Percentiles rank a stretch among this genome's conserved stretches.
Evolutionary conservation across 108 stramenopile species (phyloP).

Genomic region (Discostella pseudostelligera): DNA sequence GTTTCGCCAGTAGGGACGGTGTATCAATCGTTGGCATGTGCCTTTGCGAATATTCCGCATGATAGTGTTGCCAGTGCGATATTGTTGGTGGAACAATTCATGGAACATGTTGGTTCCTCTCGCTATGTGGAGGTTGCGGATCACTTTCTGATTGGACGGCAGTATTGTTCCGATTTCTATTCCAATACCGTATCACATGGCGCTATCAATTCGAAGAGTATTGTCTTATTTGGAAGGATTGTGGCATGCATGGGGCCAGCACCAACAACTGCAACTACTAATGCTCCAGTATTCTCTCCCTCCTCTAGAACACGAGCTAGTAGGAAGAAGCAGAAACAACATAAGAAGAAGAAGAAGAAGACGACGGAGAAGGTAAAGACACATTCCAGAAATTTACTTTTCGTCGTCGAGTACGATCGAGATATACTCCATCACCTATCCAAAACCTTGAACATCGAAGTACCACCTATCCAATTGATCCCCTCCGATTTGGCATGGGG

Average conservation of each 20-base stretch:
- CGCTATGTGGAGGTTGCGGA: slow-evolving; percentile 14
- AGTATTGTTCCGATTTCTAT: slow-evolving; percentile 24
- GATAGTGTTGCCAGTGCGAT: slow-evolving; percentile 11
- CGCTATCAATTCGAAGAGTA: slow-evolving; percentile 3
- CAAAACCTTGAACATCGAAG: slow-evolving; percentile 3
- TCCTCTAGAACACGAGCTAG: too few relatives aligned
- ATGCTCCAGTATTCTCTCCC: too few relatives aligned
- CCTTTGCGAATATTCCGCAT: slow-evolving; percentile 20
- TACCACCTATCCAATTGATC: slow-evolving; percentile 21
- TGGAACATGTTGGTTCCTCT: slow-evolving; percentile 14
- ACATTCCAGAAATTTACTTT: neutral
- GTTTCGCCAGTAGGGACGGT: slow-evolving; percentile 20
- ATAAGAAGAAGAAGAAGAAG: neutral
- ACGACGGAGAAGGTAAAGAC: neutral
- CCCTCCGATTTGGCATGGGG: slow-evolving; percentile 35
- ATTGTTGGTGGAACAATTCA: slow-evolving; percentile 18
- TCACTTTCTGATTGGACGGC: slow-evolving; percentile 37
- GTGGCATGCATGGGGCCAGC: slow-evolving; percentile 19
- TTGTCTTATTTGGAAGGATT: slow-evolving; percentile 31
- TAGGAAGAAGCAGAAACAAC: neutral
- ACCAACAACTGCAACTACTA: neutral
- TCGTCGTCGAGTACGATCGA: slow-evolving; percentile 33
- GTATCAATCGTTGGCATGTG: slow-evolving; percentile 26
- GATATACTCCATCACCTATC: slow-evolving; percentile 13
- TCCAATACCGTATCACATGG: too few relatives aligned